Conservation (phyloP, 2,329 filamentous ascomycete genomes). For the Fusarium secorum region DNA sequence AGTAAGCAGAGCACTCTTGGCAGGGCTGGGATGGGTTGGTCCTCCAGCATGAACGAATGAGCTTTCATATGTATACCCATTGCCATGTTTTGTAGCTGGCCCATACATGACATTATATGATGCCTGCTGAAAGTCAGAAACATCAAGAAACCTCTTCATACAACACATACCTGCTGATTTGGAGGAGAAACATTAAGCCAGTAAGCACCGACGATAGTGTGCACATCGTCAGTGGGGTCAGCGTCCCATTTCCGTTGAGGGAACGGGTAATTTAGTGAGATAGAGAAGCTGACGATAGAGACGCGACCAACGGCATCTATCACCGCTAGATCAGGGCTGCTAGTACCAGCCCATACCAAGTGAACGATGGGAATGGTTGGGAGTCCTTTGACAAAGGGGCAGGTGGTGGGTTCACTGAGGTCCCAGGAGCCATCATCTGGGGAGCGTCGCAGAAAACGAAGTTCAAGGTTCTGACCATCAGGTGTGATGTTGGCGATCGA, state of each 20-base stretch:
- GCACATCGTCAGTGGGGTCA: slow-evolving; percentile 78
- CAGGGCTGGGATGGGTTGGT: slow-evolving; percentile 75
- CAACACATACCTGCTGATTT: slow-evolving; percentile 48
- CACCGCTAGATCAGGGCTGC: slow-evolving; percentile 81
- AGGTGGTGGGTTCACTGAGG: slow-evolving; percentile 74
- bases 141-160: neutral
- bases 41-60: slow-evolving; percentile 71
- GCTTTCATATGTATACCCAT: slow-evolving; percentile 74
- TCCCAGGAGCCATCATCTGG: slow-evolving; percentile 76
- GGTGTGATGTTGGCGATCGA: slow-evolving; percentile 82
- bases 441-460: slow-evolving; percentile 76
- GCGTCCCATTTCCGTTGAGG: slow-evolving; percentile 67
- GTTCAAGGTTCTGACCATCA: slow-evolving; percentile 74
- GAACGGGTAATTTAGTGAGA: slow-evolving; percentile 76
- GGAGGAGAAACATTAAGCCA: slow-evolving; percentile 75
- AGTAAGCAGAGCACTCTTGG: slow-evolving; percentile 77
- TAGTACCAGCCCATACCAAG: slow-evolving; percentile 78
- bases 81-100: slow-evolving; percentile 68
- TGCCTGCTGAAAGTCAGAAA: slow-evolving; percentile 32
- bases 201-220: slow-evolving; percentile 81
- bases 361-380: slow-evolving; percentile 76
- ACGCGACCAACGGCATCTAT: slow-evolving; percentile 82
- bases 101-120: slow-evolving; percentile 61
- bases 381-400: slow-evolving; percentile 67
- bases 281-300: slow-evolving; percentile 74